Base-by-base conservation (phyloP, 2,329 filamentous ascomycete genomes). In the Akanthomyces lecanii region DNA sequence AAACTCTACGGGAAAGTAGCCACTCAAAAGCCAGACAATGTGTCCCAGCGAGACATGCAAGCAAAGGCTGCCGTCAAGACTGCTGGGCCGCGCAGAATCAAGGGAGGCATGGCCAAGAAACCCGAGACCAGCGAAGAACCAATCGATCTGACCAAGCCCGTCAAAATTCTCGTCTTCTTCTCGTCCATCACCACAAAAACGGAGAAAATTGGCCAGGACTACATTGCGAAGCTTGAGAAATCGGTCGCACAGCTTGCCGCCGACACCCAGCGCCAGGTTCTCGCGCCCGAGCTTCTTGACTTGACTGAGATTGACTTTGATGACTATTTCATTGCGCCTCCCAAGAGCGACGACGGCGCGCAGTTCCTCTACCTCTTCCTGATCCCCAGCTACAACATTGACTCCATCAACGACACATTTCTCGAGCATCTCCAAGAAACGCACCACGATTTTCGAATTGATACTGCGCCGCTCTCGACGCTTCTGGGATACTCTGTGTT, bases 401-500 rank as follows among this genome's bases (percentile, higher is more conserved):
- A 97, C 71, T 94, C 91, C 8, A 90, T 96, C 67, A 86, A 97
- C 68, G 90, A 93, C 71, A 94, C 86, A 18, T 93, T 98, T 73
- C 80, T 98, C 28, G 87, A 91, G 66, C 92, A 97, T 73, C 78
- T 99, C 6, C 83, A 90, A 72, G 94, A 99, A 74, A 98, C 93
- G 0, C 94, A 98, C 72, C 87, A 98, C 77, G 95, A 99, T 75
- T 98, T 98, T 80, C 87, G 94, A 63, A 96, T 99, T 67, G 93
- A 98, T 70, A 97, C 92, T 0, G 89, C 90, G 0, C 89, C 95
- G 0, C 77, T 99, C 53, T 87, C 89, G 0, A 78, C 82, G 1
- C 76, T 98, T 18, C 79, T 93, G 2, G 94, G 94, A 10, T 98
- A 97, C 72, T 91, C 91, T 0, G 92, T 98, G 0, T 98, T 98